Conservation (phyloP, 208 protist species). For the Acanthamoeba divionensis region DNA sequence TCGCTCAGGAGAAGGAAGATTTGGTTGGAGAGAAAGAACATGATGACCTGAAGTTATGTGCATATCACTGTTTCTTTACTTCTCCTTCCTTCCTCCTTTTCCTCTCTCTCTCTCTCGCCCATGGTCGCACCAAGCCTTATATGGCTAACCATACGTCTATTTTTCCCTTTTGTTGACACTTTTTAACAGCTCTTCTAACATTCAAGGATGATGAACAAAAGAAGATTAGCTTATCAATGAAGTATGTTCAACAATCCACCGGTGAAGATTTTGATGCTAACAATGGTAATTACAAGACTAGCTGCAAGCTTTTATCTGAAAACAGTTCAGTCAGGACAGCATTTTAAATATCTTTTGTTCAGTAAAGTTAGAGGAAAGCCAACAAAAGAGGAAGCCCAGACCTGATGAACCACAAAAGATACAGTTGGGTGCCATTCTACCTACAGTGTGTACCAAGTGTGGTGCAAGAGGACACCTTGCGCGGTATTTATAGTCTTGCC, state of each 20-base stretch:
- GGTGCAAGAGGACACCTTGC: slow-evolving; percentile 29
- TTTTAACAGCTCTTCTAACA: no score
- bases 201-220: background rate
- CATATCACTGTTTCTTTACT: no score
- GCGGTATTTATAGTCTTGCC: no score
- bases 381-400: background rate
- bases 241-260: slow-evolving; percentile 33
- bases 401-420: background rate
- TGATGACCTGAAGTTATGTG: background rate
- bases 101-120: no score
- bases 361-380: slow-evolving; percentile 32
- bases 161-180: no score
- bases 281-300: slow-evolving; percentile 28
- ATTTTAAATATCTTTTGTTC: no score
- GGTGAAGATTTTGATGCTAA: slow-evolving; percentile 36
- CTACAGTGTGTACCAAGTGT: slow-evolving; percentile 42
- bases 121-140: no score
- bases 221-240: slow-evolving; percentile 47
- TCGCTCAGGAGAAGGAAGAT: slow-evolving; percentile 20
- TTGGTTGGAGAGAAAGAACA: background rate
- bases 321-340: no score
- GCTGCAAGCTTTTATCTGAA: no score
- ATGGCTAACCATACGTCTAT: background rate
- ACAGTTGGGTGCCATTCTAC: slow-evolving; percentile 33
- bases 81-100: no score